Evolutionary conservation across 179 eudicot genomes (phyloP).

Genomic region (Beta lomatogona): DNA sequence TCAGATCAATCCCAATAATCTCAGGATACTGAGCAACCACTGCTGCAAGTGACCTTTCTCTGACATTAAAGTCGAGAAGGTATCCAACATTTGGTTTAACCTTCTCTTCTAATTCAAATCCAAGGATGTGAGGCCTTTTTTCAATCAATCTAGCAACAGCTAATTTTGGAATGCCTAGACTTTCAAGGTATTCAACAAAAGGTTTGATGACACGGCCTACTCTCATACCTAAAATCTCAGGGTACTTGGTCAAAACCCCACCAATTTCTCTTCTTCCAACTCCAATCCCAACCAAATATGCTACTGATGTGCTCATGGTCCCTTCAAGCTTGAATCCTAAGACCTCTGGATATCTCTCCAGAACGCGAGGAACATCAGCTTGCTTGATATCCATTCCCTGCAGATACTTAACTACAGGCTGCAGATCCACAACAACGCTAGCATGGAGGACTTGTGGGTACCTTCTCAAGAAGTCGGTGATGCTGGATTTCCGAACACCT

Average conservation of each 20-base stretch:
- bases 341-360: conserved; percentile 86
- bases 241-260: conserved; percentile 70
- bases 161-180: conserved; percentile 66
- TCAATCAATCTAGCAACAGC: conserved; percentile 90
- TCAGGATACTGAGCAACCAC: conserved; percentile 95
- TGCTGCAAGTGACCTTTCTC: conserved; percentile 62
- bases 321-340: conserved; percentile 97
- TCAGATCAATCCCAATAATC: conserved; percentile 72
- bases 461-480: conserved; percentile 73
- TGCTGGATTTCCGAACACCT: conserved; percentile 75
- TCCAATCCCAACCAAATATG: conserved; percentile 91
- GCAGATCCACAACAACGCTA: conserved; percentile 91
- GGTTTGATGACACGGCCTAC: conserved; percentile 90
- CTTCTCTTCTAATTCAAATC: conserved; percentile 65
- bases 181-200: conserved; percentile 82
- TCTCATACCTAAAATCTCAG: conserved; percentile 90
- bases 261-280: conserved; percentile 90
- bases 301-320: conserved; percentile 98
- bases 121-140: conserved; percentile 82
- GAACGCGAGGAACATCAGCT: conserved; percentile 71
- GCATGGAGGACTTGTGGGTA: conserved; percentile 96
- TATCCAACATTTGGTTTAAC: conserved; percentile 71
- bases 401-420: conserved; percentile 90
- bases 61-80: conserved; percentile 60
- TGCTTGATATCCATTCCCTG: conserved; percentile 83